phyloP scores from a whole-genome alignment of 2,329 filamentous ascomycete species.

The Sarocladium strictum region DNA sequence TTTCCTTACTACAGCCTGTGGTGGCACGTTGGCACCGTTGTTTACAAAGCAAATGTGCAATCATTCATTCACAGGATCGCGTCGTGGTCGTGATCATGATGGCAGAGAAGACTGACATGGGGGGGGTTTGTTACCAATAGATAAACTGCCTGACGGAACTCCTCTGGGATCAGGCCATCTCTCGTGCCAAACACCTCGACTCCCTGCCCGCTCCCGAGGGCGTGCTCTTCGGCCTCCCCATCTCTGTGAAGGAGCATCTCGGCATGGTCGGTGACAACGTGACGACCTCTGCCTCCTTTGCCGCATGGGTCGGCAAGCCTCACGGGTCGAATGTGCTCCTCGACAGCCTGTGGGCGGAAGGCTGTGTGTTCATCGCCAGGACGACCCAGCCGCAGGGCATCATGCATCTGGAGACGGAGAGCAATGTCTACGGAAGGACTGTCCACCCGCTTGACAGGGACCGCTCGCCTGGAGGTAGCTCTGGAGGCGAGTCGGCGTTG shows the following conservation, averaged over 20 bases:
- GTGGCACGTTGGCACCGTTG: too few species aligned
- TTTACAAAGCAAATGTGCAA: too few species aligned
- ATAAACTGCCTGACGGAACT: constrained; percentile 28
- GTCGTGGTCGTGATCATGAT: too few species aligned
- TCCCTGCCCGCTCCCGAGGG: constrained; percentile 26
- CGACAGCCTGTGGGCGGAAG: constrained; percentile 22
- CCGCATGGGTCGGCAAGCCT: constrained; percentile 24
- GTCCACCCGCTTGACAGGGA: constrained; percentile 58
- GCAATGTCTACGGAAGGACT: constrained; percentile 57
- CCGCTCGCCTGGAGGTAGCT: constrained; percentile 57
- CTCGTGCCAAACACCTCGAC: constrained; percentile 26
- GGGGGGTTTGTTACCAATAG: too few species aligned
- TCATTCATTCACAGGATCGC: too few species aligned
- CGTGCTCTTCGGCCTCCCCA: constrained; percentile 43
- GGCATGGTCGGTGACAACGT: constrained; percentile 26
- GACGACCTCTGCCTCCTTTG: constrained; percentile 21
- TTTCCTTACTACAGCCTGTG: too few species aligned
- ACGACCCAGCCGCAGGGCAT: constrained; percentile 61
- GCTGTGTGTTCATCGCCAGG: constrained; percentile 55
- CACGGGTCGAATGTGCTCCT: constrained; percentile 27
- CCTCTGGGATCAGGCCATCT: constrained; percentile 29
- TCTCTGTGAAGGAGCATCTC: constrained; percentile 31
- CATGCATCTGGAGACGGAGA: constrained; percentile 52
- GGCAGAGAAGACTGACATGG: too few species aligned
- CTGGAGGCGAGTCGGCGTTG: constrained; percentile 48